Base-by-base conservation (phyloP, 23 red algal genomes). In the Agarophyton chilense region DNA sequence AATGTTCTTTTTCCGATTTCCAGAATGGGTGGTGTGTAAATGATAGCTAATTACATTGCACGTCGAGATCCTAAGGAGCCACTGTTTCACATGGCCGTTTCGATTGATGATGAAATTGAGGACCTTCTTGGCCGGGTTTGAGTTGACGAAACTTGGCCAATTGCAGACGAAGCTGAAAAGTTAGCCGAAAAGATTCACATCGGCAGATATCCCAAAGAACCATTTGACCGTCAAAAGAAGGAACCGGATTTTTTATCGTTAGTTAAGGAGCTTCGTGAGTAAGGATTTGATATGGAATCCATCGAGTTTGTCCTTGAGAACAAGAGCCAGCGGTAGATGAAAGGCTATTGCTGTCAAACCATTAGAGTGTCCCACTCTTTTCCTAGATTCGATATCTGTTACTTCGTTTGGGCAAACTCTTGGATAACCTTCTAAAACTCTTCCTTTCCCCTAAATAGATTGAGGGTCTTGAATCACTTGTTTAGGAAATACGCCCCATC, bases 401-500 rank as follows among this genome's bases (percentile, higher is more conserved):
- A 72, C 17, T 67, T 77, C 14, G 36, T 89, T 61, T 78, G 52
- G 5, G 67, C 92, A 28, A 91, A 82, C 51, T 87, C 81, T 36
- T 49, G 35, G 22, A 95, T 61, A 28, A 95, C 92, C 24, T 50
- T n/a, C 19, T 78, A 81, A 17, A 96, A 60, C 10, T 93, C 89
- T 13, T 86, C 77, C 51, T 90, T 88, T 19, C 94, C 94, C 52
- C 72, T 44, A 28, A 89, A 83, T 19, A 96, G 71, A 50, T 96
- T 96, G 52, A 90, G 34, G 8, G 83, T 84, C 17, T 89, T 73
- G 50, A 96, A 83, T 11, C 94, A 72, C 58, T 96, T 89, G 49
- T 96, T 93, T 47, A 89, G 89, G 24, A 96, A 61, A 56, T 96
- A 89, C 4, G 94, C 88, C 13, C 82, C 85, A 67, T 96, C 94